Evolutionary conservation across 345 rosid species (phyloP), one percentile per base, ranked within the genome.

Genomic region (Barbarea vulgaris): DNA sequence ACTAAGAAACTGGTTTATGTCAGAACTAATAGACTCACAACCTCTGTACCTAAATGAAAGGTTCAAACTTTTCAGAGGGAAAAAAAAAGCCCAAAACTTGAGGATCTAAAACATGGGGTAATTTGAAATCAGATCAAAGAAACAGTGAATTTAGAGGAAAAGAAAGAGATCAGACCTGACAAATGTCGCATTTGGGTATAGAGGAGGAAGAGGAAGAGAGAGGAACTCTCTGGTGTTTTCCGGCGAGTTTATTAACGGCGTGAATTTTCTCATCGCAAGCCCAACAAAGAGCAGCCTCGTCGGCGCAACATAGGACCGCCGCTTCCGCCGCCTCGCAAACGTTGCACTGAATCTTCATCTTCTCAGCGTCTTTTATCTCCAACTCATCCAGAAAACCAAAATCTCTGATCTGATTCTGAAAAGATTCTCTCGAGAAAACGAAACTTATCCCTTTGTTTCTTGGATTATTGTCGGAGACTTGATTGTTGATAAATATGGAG

Each of bases 261-360:
- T 95, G 99, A 17, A 95, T 75, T 79, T 92, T 87, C 77, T 88
- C 89, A 34, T 95, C 99, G 60, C 99, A 95, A 12, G 80, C 83
- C 89, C 85, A 92, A 82, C 99, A 95, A 57, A 95, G 80, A 24
- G 97, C 99, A 66, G 99, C 99, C 85, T 95, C 99, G 68, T 95
- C 97, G n/a, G 99, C 97, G 75, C 99, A 95, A 74, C 99, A 95
- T 28, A 95, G 80, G 78, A 95, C 97, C 72, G 74, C 83, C 37
- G 99, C 99, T 86, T 90, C 99, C 79, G 96, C 93, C 56, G 78
- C 81, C 81, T 92, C 96, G 76, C 99, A 95, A 36, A 92, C 97
- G 91, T 92, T 91, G 72, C 99, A 95, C 90, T 91, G 97, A 53
- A 95, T 92, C 93, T 89, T 95, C 97, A 94, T 93, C 67, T 2